These are phyloP conservation scores for Clitopilus hobsonii DNA, from an alignment of 768 basidiomycete species.

Conservation along the genomic window DNA sequence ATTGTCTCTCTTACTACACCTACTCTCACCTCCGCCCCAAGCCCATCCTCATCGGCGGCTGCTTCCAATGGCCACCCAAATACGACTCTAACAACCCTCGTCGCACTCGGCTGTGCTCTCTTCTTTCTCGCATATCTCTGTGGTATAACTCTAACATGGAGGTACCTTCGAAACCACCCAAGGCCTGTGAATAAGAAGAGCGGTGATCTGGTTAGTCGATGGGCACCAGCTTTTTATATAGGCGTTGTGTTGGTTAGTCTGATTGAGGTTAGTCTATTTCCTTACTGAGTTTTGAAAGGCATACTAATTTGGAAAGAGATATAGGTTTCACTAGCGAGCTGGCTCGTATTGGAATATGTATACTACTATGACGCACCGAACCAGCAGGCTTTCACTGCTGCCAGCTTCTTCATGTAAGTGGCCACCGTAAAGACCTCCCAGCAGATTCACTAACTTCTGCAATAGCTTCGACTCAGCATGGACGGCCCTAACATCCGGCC, in stretches of 20 bases:
- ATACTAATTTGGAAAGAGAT: no score
- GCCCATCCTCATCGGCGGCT: not conserved
- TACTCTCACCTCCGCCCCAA: not conserved
- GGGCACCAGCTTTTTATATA: slow-evolving; percentile 53
- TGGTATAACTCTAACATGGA: slow-evolving; percentile 44
- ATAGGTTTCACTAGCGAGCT: slow-evolving; percentile 48
- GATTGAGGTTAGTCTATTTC: slow-evolving; percentile 35
- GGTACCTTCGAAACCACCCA: slow-evolving; percentile 39
- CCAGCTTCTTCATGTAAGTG: slow-evolving; percentile 46
- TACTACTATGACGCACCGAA: slow-evolving; percentile 50
- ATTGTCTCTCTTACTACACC: no score
- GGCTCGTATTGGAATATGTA: slow-evolving; percentile 55
- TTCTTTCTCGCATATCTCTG: slow-evolving; percentile 42
- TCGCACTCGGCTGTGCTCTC: slow-evolving; percentile 16
- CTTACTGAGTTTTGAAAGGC: no score
- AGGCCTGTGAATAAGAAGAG: slow-evolving; percentile 46
- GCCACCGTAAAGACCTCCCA: not conserved
- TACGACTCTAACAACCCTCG: slow-evolving; percentile 16
- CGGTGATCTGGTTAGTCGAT: slow-evolving; percentile 41
- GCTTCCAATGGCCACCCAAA: slow-evolving; percentile 12
- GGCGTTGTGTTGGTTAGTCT: slow-evolving; percentile 46
- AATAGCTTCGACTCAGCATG: slow-evolving; percentile 61
- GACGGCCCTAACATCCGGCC: slow-evolving; percentile 51
- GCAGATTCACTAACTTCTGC: not conserved
- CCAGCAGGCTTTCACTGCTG: slow-evolving; percentile 34